Conservation (phyloP, 1,284 basidiomycete species). For the Taiwanofungus camphoratus region DNA sequence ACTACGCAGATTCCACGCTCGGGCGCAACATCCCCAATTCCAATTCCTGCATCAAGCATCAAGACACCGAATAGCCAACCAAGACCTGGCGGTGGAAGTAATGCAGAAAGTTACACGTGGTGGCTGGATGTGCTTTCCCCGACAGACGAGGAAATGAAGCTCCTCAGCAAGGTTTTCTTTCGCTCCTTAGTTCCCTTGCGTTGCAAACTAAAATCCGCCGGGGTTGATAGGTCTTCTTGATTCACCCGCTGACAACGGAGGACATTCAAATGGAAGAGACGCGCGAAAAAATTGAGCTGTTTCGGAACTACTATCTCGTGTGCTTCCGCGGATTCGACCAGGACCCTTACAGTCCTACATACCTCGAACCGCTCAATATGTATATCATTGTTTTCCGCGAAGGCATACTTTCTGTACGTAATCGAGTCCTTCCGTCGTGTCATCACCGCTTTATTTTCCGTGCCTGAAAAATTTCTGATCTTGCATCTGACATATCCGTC, state of each 20-base stretch:
- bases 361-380: constrained; percentile 98
- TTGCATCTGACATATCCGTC: neutral
- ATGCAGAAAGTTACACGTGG: constrained; percentile 60
- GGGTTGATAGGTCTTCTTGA: constrained; percentile 76
- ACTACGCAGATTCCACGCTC: neutral
- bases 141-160: constrained; percentile 98
- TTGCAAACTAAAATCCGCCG: neutral
- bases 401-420: constrained; percentile 87
- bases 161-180: constrained; percentile 75
- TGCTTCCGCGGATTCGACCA: constrained; percentile 99
- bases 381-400: constrained; percentile 99
- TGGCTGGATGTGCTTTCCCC: constrained; percentile 96
- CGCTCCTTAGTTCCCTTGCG: neutral
- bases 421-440: too few relatives aligned
- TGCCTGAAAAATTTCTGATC: too few relatives aligned
- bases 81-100: constrained; percentile 14
- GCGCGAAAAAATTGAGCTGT: constrained; percentile 99
- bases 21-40: constrained; percentile 1
- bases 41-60: constrained; percentile 12
- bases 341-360: constrained; percentile 95
- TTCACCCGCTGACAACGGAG: constrained; percentile 98
- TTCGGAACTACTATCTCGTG: constrained; percentile 98
- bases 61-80: constrained; percentile 18
- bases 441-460: too few relatives aligned
- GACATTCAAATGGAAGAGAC: constrained; percentile 99